phyloP scores from a whole-genome alignment of 139 green algal genomes.

The Haematococcus lacustris region DNA sequence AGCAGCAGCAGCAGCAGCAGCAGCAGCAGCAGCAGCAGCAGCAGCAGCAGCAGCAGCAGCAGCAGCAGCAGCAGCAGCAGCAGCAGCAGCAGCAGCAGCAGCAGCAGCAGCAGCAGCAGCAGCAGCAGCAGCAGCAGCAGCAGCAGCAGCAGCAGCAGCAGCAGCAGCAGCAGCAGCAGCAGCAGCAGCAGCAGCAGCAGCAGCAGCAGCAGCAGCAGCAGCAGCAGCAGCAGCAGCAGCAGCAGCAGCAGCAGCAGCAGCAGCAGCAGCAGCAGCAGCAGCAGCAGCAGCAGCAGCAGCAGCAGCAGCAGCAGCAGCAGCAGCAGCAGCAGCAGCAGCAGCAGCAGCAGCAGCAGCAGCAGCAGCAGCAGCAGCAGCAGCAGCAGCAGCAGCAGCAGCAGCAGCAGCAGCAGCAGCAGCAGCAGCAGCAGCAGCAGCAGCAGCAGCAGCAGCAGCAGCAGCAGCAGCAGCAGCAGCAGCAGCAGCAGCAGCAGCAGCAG shows the following conservation, averaged over 20 bases:
- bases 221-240: too few species aligned
- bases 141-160: not conserved
- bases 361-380: too few species aligned
- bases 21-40: constrained; percentile 2
- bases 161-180: not conserved
- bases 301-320: too few species aligned
- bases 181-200: not conserved
- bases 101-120: not conserved
- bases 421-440: not conserved
- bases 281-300: too few species aligned
- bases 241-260: too few species aligned
- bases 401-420: not conserved
- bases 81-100: constrained; percentile 1
- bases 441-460: not conserved
- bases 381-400: not conserved
- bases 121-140: not conserved
- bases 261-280: too few species aligned
- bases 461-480: not conserved
- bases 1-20: constrained; percentile 2
- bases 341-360: too few species aligned
- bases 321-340: too few species aligned
- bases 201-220: not conserved
- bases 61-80: constrained; percentile 3
- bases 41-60: not conserved
- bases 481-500: not conserved